Evolutionary conservation across 2,329 filamentous ascomycete genomes (phyloP).

Genomic region (Fusarium equiseti): DNA sequence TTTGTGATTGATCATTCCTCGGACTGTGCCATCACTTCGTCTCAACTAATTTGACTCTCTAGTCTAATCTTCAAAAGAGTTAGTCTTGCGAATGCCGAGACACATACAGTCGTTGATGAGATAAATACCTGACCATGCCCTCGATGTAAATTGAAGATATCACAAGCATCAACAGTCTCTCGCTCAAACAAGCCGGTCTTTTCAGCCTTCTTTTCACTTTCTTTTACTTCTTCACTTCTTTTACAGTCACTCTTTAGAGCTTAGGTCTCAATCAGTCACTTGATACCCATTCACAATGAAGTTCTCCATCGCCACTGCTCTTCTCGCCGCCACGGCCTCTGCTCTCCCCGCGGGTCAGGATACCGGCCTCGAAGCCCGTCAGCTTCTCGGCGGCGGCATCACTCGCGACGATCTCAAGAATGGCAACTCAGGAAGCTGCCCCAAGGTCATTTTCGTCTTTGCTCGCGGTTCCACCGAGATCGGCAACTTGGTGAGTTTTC

Average conservation of each 20-base stretch:
- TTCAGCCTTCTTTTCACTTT: neutral
- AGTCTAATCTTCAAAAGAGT: conserved; percentile 1
- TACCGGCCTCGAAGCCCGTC: conserved; percentile 32
- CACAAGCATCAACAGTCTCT: conserved; percentile 18
- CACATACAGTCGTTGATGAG: neutral
- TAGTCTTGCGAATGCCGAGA: conserved; percentile 22
- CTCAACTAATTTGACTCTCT: neutral
- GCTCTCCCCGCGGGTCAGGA: conserved; percentile 26
- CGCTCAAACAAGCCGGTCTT: conserved; percentile 9
- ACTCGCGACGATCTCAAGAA: conserved; percentile 48
- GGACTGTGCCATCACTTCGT: conserved; percentile 6
- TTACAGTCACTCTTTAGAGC: conserved; percentile 5
- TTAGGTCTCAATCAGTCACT: neutral
- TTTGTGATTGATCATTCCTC: conserved; percentile 3
- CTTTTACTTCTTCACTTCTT: neutral
- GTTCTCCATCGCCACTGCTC: conserved; percentile 29
- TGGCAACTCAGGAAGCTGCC: conserved; percentile 50
- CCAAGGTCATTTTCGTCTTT: conserved; percentile 55
- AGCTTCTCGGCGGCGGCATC: conserved; percentile 13
- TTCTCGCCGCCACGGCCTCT: conserved; percentile 35
- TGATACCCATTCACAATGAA: conserved; percentile 27
- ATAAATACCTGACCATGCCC: conserved; percentile 20
- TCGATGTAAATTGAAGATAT: neutral
- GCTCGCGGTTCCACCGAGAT: conserved; percentile 55
- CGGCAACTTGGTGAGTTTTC: conserved; percentile 53